Evolutionary conservation across 495 filamentous ascomycete genomes (phyloP).

Genomic region (Tuber brumale): DNA sequence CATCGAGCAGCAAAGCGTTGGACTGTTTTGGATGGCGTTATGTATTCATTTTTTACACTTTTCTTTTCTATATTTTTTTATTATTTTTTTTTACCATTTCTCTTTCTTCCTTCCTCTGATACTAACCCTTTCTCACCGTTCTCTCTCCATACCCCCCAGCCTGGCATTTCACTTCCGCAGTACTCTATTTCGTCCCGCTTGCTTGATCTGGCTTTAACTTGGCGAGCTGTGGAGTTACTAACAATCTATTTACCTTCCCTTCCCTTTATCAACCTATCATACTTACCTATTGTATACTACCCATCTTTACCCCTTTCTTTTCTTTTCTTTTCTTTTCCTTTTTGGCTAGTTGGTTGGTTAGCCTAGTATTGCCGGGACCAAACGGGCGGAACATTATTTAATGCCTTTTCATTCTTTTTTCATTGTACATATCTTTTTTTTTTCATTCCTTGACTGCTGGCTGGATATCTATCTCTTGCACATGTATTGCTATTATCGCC

Average conservation of each 20-base stretch:
- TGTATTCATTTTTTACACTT: constrained; percentile 33
- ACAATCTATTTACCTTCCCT: background rate
- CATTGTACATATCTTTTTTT: background rate
- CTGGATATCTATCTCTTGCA: background rate
- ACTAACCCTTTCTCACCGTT: background rate
- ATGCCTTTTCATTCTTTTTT: background rate
- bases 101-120: constrained; percentile 19
- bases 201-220: background rate
- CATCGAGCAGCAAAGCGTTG: constrained; percentile 41
- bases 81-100: constrained; percentile 13
- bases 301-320: background rate
- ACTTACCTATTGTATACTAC: constrained; percentile 1
- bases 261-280: background rate
- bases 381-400: background rate
- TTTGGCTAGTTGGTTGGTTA: background rate
- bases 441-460: background rate
- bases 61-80: constrained; percentile 27
- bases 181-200: background rate
- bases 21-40: constrained; percentile 43
- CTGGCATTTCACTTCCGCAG: background rate
- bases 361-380: background rate
- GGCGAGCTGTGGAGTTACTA: background rate
- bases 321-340: background rate
- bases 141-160: background rate
- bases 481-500: background rate